Evolutionary conservation across 805 yeast species (phyloP).

Genomic region (Suhomyces vadensis): DNA sequence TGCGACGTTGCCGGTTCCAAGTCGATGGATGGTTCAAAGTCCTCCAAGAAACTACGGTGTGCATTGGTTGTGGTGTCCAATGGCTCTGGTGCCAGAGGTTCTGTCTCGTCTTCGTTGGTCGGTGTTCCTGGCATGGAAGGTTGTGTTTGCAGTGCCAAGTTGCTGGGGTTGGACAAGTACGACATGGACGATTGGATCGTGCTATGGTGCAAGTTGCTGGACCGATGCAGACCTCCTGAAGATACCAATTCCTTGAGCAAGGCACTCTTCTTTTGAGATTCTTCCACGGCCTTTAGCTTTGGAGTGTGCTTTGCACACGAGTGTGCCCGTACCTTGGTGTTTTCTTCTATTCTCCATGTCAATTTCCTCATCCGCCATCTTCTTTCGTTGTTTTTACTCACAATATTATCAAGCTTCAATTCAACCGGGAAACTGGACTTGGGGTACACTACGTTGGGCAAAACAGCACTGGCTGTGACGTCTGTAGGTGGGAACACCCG

Average conservation of each 20-base stretch:
- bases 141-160: slow-evolving; percentile 3
- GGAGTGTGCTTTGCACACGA: slow-evolving; percentile 59
- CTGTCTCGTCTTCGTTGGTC: neutral
- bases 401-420: slow-evolving; percentile 73
- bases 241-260: slow-evolving; percentile 12
- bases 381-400: slow-evolving; percentile 47
- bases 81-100: neutral
- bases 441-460: slow-evolving; percentile 90
- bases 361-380: slow-evolving; percentile 94
- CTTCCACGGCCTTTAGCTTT: slow-evolving; percentile 50
- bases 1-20: neutral
- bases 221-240: neutral
- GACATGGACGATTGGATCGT: slow-evolving; percentile 29
- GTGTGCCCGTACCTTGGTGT: slow-evolving; percentile 57
- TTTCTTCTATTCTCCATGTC: slow-evolving; percentile 87
- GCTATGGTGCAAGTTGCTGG: slow-evolving; percentile 27
- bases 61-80: slow-evolving; percentile 13
- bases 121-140: slow-evolving; percentile 5
- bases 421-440: slow-evolving; percentile 84
- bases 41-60: slow-evolving; percentile 27
- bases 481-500: slow-evolving; percentile 96
- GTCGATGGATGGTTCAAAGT: slow-evolving; percentile 18
- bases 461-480: slow-evolving; percentile 78
- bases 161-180: slow-evolving; percentile 10
- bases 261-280: slow-evolving; percentile 25